Percentiles rank a stretch among this genome's conserved stretches.
phyloP scores from a whole-genome alignment of 257 asterid genomes.

The Plantago major region DNA sequence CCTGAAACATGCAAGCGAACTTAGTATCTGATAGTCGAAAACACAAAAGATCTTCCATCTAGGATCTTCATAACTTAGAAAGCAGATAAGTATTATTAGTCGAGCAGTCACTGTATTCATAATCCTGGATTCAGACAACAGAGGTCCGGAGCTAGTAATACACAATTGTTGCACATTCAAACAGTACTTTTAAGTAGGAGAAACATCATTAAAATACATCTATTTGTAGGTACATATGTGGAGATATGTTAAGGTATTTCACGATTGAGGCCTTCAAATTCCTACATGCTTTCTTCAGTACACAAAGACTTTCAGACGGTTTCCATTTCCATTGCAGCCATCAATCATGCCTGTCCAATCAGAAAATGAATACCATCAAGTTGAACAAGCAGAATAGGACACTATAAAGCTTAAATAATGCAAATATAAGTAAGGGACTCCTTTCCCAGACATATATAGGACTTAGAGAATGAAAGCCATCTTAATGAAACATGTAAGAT shows the following conservation, averaged over 20 bases:
- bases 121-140: slow-evolving; percentile 14
- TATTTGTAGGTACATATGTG: slow-evolving; percentile 11
- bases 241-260: slow-evolving; percentile 13
- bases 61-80: background rate
- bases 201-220: slow-evolving; percentile 12
- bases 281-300: slow-evolving; percentile 38
- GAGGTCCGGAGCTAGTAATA: slow-evolving; percentile 9
- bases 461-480: too few relatives aligned
- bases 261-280: slow-evolving; percentile 14
- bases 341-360: slow-evolving; percentile 27
- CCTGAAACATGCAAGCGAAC: slow-evolving; percentile 33
- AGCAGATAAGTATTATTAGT: background rate
- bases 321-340: slow-evolving; percentile 37
- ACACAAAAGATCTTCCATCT: background rate
- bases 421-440: background rate
- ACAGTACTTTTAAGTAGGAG: background rate
- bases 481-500: too few relatives aligned
- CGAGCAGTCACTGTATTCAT: background rate
- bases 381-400: slow-evolving; percentile 27
- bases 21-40: slow-evolving; percentile 17
- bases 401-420: slow-evolving; percentile 1
- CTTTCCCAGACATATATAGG: background rate
- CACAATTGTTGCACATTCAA: slow-evolving; percentile 8
- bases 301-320: slow-evolving; percentile 28
- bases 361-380: slow-evolving; percentile 38